phyloP scores from a whole-genome alignment of 2,329 filamentous ascomycete genomes.

The Exophiala xenobiotica region DNA sequence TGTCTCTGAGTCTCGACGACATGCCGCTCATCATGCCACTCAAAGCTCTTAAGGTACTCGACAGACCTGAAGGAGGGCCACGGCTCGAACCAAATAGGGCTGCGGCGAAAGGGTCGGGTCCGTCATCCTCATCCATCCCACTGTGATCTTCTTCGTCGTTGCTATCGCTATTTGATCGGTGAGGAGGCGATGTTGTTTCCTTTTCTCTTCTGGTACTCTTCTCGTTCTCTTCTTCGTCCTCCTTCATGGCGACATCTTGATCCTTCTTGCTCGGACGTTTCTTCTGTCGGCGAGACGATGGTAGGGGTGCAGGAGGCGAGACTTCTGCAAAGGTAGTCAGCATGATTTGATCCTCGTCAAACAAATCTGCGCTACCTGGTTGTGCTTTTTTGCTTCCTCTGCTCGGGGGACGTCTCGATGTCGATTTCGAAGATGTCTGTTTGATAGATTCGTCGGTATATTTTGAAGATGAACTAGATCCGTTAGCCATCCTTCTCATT shows the following conservation, averaged over 20 bases:
- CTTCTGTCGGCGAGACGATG: conserved; percentile 50
- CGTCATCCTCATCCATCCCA: conserved; percentile 59
- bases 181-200: conserved; percentile 48
- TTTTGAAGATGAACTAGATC: conserved; percentile 60
- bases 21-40: conserved; percentile 90
- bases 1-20: conserved; percentile 73
- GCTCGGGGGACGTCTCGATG: conserved; percentile 67
- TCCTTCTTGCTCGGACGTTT: conserved; percentile 55
- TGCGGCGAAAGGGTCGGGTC: conserved; percentile 61
- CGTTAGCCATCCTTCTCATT: conserved; percentile 22
- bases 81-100: conserved; percentile 65
- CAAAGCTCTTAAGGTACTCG: conserved; percentile 78
- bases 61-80: conserved; percentile 64
- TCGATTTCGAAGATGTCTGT: conserved; percentile 55
- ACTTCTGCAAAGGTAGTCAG: conserved; percentile 33
- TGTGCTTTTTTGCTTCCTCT: conserved; percentile 67
- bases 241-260: conserved; percentile 69
- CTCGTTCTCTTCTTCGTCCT: conserved; percentile 56
- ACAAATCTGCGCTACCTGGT: conserved; percentile 52
- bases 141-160: conserved; percentile 58
- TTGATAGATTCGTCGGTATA: conserved; percentile 63
- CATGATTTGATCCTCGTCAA: conserved; percentile 12
- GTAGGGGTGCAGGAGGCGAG: conserved; percentile 36
- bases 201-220: conserved; percentile 39
- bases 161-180: conserved; percentile 62